Conservation (phyloP, 208 protist genomes). For the Crithidia expoeki region DNA sequence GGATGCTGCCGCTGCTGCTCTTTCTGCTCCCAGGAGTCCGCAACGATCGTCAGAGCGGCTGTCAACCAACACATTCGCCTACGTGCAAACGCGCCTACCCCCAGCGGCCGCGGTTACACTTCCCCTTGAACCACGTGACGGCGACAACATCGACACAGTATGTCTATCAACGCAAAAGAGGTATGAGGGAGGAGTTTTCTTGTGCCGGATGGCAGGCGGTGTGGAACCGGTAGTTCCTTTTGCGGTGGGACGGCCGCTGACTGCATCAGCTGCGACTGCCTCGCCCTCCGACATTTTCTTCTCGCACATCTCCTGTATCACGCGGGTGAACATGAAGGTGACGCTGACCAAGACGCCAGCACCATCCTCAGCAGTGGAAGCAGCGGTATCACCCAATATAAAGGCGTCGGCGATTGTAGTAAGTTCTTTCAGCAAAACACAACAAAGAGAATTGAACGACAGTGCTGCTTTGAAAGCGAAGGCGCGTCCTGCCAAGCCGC, state of each 20-base stretch:
- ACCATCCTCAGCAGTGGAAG: not conserved
- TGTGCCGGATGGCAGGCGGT: constrained; percentile 59
- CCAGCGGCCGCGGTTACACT: constrained; percentile 21
- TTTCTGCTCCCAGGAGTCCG: not conserved
- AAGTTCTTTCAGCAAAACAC: too few relatives aligned
- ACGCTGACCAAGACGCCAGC: not conserved
- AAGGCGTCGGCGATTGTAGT: too few relatives aligned
- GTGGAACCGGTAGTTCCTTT: constrained; percentile 67
- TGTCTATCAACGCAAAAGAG: not conserved
- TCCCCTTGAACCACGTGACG: constrained; percentile 5
- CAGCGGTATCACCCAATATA: not conserved
- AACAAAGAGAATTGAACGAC: too few relatives aligned
- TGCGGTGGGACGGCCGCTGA: constrained; percentile 58
- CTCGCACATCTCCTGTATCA: constrained; percentile 31
- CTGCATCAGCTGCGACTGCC: not conserved
- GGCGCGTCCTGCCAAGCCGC: not conserved
- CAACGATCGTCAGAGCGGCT: not conserved
- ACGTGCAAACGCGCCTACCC: constrained; percentile 39
- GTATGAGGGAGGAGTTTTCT: not conserved
- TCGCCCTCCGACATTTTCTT: constrained; percentile 23
- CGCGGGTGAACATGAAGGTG: constrained; percentile 24
- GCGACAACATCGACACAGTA: not conserved
- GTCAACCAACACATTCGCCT: constrained; percentile 13
- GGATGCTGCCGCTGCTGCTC: not conserved
- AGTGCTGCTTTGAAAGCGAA: too few relatives aligned